Conservation (phyloP, 2,329 filamentous ascomycete genomes). For the Emydomyces testavorans region DNA sequence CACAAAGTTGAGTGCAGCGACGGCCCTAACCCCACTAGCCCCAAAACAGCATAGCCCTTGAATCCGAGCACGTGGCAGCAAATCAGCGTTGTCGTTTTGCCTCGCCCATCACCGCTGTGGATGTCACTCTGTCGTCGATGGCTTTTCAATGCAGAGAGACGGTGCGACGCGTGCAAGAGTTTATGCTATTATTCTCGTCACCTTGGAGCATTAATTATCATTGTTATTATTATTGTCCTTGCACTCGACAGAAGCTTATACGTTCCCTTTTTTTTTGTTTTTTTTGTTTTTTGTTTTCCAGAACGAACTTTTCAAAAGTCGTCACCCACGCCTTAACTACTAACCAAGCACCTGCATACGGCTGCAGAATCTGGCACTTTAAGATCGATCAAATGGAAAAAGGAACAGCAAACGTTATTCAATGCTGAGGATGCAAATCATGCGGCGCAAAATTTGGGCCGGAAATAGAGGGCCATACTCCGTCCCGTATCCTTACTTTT, state of each 20-base stretch:
- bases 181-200: slow-evolving; percentile 9
- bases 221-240: neutral
- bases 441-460: neutral
- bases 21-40: neutral
- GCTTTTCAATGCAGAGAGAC: neutral
- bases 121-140: neutral
- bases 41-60: neutral
- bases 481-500: neutral
- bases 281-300: no score
- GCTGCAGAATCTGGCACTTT: slow-evolving; percentile 5
- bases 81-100: neutral
- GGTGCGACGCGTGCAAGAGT: neutral
- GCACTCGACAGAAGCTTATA: neutral
- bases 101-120: neutral
- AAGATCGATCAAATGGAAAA: neutral
- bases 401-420: neutral
- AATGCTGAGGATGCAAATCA: slow-evolving; percentile 1
- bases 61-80: slow-evolving; percentile 4
- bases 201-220: no score
- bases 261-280: no score
- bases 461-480: no score
- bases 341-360: neutral
- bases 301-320: no score
- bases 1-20: neutral
- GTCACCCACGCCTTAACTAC: no score